Conservation (phyloP, 805 yeast genomes). For the Maudiozyma bulderi region DNA sequence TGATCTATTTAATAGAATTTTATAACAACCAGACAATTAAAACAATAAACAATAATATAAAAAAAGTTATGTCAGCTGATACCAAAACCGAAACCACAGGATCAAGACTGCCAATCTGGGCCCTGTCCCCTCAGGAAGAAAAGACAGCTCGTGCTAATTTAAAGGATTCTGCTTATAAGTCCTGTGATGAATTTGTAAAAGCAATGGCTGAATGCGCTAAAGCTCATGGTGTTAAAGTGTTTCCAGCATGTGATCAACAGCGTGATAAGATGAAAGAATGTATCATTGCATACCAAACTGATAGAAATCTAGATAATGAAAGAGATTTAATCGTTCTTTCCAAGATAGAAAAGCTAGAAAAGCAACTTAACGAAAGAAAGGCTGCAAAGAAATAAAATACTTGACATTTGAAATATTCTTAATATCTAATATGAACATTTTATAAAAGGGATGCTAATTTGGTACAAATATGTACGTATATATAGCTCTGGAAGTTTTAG, state of each 20-base stretch:
- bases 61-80: neutral
- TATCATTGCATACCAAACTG: conserved; percentile 48
- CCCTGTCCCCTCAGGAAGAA: conserved; percentile 68
- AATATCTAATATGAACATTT: neutral
- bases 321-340: conserved; percentile 54
- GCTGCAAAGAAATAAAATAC: conserved; percentile 1
- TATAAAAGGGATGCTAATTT: neutral
- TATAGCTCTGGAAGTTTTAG: no score
- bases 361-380: conserved; percentile 9
- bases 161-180: conserved; percentile 54
- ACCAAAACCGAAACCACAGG: neutral
- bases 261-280: conserved; percentile 55
- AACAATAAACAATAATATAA: no score
- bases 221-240: conserved; percentile 50
- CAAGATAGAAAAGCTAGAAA: conserved; percentile 37
- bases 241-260: conserved; percentile 54
- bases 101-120: conserved; percentile 56
- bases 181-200: conserved; percentile 61
- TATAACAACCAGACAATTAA: no score
- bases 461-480: neutral
- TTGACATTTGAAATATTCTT: neutral
- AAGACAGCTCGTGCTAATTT: conserved; percentile 61
- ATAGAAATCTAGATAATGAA: conserved; percentile 59
- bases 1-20: no score
- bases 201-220: conserved; percentile 59